A percentile compares a stretch with the other conserved stretches of the same genome.
Evolutionary conservation across 2,329 filamentous ascomycete species (phyloP).

Genomic region (Alternaria longipes): DNA sequence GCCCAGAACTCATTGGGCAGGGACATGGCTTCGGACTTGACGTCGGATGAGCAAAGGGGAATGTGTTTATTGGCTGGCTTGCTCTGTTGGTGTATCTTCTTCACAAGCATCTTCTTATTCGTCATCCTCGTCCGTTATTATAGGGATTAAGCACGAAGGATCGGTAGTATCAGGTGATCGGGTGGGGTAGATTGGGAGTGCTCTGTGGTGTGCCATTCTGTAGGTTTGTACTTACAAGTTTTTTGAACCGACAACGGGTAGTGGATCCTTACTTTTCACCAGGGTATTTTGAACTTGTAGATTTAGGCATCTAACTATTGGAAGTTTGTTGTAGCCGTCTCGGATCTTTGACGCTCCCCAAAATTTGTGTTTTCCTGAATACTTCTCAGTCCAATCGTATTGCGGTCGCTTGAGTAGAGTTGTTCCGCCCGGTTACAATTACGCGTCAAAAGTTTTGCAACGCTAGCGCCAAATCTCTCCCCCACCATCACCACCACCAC

Average conservation of each 20-base stretch:
- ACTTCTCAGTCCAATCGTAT: no score
- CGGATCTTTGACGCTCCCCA: accelerated
- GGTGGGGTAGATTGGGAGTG: neutral
- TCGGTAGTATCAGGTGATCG: neutral
- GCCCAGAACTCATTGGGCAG: neutral
- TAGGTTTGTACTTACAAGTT: neutral
- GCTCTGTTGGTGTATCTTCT: neutral
- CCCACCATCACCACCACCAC: no score
- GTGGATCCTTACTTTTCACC: neutral
- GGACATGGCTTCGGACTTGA: neutral
- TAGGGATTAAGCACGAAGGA: neutral
- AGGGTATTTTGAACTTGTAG: neutral
- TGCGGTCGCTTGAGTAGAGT: no score
- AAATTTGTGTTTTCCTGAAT: no score
- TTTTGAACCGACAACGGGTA: neutral
- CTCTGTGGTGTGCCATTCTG: neutral
- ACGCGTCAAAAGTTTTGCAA: no score
- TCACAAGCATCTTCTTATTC: neutral
- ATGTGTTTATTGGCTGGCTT: accelerated
- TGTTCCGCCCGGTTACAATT: accelerated
- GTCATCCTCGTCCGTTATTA: neutral
- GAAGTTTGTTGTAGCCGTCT: neutral
- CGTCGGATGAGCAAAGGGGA: neutral
- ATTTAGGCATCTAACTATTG: neutral
- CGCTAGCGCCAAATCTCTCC: no score